Evolutionary conservation across 2,329 filamentous ascomycete genomes (phyloP).

Genomic region (Exophiala oligosperma): DNA sequence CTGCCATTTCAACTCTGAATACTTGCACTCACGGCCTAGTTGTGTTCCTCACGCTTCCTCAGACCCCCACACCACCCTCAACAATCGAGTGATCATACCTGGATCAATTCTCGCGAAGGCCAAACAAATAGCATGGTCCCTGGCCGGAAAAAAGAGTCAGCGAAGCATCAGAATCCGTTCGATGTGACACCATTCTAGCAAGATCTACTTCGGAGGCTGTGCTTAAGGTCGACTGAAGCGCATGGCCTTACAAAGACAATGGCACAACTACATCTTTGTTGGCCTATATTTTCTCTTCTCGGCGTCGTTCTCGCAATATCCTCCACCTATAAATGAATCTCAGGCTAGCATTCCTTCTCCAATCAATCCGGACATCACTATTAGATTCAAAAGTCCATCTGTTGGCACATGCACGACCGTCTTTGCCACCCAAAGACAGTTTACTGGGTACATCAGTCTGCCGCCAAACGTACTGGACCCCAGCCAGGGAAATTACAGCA

Average conservation of each 20-base stretch:
- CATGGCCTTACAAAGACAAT: conserved; percentile 17
- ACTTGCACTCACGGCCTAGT: no score
- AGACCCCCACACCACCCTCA: no score
- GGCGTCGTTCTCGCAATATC: conserved; percentile 20
- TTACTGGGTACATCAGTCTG: conserved; percentile 67
- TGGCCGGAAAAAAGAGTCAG: neutral
- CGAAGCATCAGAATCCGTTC: neutral
- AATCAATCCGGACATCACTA: conserved; percentile 60
- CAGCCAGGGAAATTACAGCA: conserved; percentile 35
- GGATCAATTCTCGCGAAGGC: no score
- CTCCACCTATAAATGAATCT: conserved; percentile 17
- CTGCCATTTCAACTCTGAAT: no score
- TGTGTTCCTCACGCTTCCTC: no score
- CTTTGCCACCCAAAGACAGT: conserved; percentile 66
- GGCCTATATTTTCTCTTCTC: conserved; percentile 5
- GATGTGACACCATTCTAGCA: neutral
- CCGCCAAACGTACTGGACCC: conserved; percentile 41
- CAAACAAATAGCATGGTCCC: no score
- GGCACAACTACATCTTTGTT: conserved; percentile 14
- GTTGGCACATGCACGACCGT: conserved; percentile 64
- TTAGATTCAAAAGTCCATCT: conserved; percentile 66
- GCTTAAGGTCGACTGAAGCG: conserved; percentile 2
- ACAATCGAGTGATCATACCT: no score
- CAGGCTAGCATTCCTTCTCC: conserved; percentile 62
- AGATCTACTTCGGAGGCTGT: neutral